Base-by-base conservation (phyloP, 2,329 filamentous ascomycete species). In the Fusarium torreyae region DNA sequence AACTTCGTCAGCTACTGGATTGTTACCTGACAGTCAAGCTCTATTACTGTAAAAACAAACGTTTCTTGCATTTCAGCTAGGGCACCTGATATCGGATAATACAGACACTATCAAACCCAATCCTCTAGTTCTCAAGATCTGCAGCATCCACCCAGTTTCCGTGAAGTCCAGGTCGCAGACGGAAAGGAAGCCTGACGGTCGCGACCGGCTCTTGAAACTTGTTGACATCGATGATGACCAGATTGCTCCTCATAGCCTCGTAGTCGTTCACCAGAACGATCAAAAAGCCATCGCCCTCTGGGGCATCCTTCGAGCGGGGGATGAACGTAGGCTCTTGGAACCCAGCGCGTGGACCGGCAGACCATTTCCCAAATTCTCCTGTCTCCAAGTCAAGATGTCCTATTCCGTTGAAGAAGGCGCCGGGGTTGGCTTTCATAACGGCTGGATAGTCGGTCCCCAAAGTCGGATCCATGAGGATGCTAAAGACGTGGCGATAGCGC, bases 401-500 rank as follows among this genome's bases (percentile, higher is more conserved):
- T 1, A 66, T 6, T 3, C 63, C 55, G 11, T 66, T 66, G 20
- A 62, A 66, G 3, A 66, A 45, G 0, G 59, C 59, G 6, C 62
- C 62, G 2, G 50, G 50, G 7, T 38, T 45, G 2, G 38, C 38
- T 3, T 39, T 45, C 1, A 33, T 53, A 0, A 28, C 39, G 2
- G 62, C 62, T 17, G 62, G 49, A 6, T 64, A 57, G 4, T 60
- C 57, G 14, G 55, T 55, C 3, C 39, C 53, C 1, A 46, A 52
- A 0, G 53, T n/a, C 1, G 52, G 22, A 2, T 66, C 62, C 4
- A 66, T 66, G 20, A 53, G 62, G 0, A 63, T 11, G 17, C 64
- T 59, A 53, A 59, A 66, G 9, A 66, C 64, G 7, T 64, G 59
- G 17, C 17, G 52, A n/a, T 66, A 66, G 15, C 20, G 57, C 20